phyloP scores from a whole-genome alignment of 2,329 filamentous ascomycete species.

The Cladosporium phlei region DNA sequence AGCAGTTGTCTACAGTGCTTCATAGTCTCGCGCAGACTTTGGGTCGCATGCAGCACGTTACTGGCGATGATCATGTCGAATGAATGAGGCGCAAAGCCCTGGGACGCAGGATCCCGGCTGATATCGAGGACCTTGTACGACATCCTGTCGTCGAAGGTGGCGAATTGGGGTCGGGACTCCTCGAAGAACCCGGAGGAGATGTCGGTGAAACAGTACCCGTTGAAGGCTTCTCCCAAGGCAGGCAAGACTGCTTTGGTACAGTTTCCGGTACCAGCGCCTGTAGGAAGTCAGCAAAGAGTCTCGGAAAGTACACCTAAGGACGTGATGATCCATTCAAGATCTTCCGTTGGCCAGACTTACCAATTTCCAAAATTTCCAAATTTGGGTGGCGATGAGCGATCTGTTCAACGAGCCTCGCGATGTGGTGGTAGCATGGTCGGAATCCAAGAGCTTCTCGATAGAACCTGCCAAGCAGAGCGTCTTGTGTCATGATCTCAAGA shows the following conservation, averaged over 20 bases:
- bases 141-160: neutral
- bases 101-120: conserved; percentile 15
- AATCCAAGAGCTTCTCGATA: no score
- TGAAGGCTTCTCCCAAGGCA: no score
- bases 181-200: conserved; percentile 41
- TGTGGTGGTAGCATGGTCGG: no score
- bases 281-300: no score
- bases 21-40: conserved; percentile 19
- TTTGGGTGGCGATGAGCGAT: conserved; percentile 39
- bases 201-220: conserved; percentile 46
- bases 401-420: neutral
- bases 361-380: conserved; percentile 43
- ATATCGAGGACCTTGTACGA: neutral
- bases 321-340: no score
- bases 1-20: conserved; percentile 23
- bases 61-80: conserved; percentile 28
- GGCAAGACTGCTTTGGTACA: no score
- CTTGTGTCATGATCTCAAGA: no score
- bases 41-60: conserved; percentile 26
- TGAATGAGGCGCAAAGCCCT: conserved; percentile 31
- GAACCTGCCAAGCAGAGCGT: no score
- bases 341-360: conserved; percentile 39
- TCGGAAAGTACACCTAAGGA: no score
- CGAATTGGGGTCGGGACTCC: conserved; percentile 20
- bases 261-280: no score